Percentiles rank a stretch among this genome's conserved stretches.
These are phyloP conservation scores for Euphorbia pulcherrima DNA, from an alignment of 345 rosid genomes.

Conservation along the genomic window DNA sequence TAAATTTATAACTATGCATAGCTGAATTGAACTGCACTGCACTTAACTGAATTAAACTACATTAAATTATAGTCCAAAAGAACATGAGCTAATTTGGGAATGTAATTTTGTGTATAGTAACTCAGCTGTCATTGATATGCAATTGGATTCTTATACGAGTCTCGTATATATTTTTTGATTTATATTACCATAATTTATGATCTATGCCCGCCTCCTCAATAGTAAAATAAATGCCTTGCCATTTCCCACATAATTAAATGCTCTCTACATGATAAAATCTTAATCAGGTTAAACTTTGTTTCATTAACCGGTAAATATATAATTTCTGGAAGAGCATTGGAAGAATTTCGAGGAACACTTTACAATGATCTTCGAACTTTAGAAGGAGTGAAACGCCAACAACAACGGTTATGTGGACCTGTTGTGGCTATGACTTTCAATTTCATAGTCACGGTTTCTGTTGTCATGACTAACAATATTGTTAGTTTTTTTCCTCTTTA, in stretches of 20 bases:
- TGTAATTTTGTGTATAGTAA: not conserved
- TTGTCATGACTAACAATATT: conserved; percentile 77
- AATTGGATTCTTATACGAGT: not conserved
- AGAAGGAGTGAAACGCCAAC: conserved; percentile 81
- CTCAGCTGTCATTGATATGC: not conserved
- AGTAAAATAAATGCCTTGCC: too few relatives aligned
- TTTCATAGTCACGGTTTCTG: conserved; percentile 77
- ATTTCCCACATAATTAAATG: too few relatives aligned
- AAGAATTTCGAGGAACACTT: conserved; percentile 70
- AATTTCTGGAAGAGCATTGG: conserved; percentile 56
- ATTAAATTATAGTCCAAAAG: too few relatives aligned
- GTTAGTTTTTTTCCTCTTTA: conserved; percentile 27
- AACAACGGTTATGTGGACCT: conserved; percentile 81
- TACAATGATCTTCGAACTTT: conserved; percentile 82
- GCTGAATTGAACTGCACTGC: too few relatives aligned
- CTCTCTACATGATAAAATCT: too few relatives aligned
- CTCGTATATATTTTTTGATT: not conserved
- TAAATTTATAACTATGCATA: too few relatives aligned
- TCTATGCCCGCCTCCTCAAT: too few relatives aligned
- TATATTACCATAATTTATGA: too few relatives aligned
- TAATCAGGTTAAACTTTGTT: not conserved
- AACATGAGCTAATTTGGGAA: too few relatives aligned
- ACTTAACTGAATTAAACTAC: too few relatives aligned
- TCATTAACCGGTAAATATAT: not conserved
- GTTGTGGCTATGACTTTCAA: conserved; percentile 83